phyloP scores from a whole-genome alignment of 345 rosid genomes.

The Lumnitzera littorea region DNA sequence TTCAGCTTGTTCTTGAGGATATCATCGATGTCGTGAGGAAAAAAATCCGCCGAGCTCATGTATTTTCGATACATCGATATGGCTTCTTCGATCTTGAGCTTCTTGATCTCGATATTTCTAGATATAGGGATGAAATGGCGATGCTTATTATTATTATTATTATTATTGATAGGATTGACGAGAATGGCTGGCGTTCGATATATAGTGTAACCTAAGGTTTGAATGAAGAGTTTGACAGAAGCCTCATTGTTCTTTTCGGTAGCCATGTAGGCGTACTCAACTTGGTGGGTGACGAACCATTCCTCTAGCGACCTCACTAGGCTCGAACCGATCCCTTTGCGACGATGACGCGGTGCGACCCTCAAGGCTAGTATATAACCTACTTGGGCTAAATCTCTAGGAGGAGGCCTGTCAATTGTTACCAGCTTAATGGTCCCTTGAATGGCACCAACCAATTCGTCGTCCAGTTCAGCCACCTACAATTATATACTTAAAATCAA shows the following conservation, averaged over 20 bases:
- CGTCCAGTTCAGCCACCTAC: slow-evolving; percentile 58
- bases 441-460: slow-evolving; percentile 59
- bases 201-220: slow-evolving; percentile 37
- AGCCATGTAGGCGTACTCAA: slow-evolving; percentile 71
- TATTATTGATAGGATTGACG: slow-evolving; percentile 51
- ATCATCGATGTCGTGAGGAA: slow-evolving; percentile 54
- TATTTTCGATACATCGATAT: slow-evolving; percentile 35
- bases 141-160: not conserved
- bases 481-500: not conserved
- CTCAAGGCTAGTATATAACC: slow-evolving; percentile 69
- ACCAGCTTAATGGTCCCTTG: slow-evolving; percentile 73
- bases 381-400: slow-evolving; percentile 30
- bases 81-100: slow-evolving; percentile 50
- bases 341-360: slow-evolving; percentile 47
- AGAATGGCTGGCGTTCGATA: slow-evolving; percentile 60
- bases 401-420: slow-evolving; percentile 25
- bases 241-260: slow-evolving; percentile 66
- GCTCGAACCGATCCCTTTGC: slow-evolving; percentile 48
- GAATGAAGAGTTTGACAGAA: slow-evolving; percentile 46
- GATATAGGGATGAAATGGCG: slow-evolving; percentile 18
- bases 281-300: slow-evolving; percentile 52
- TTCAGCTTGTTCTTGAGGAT: slow-evolving; percentile 53
- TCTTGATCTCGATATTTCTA: slow-evolving; percentile 28
- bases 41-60: slow-evolving; percentile 52
- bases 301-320: slow-evolving; percentile 56